A percentile compares a stretch with the other conserved stretches of the same genome.
phyloP scores from a whole-genome alignment of 1,284 basidiomycete genomes.

The Quambalaria eucalypti region DNA sequence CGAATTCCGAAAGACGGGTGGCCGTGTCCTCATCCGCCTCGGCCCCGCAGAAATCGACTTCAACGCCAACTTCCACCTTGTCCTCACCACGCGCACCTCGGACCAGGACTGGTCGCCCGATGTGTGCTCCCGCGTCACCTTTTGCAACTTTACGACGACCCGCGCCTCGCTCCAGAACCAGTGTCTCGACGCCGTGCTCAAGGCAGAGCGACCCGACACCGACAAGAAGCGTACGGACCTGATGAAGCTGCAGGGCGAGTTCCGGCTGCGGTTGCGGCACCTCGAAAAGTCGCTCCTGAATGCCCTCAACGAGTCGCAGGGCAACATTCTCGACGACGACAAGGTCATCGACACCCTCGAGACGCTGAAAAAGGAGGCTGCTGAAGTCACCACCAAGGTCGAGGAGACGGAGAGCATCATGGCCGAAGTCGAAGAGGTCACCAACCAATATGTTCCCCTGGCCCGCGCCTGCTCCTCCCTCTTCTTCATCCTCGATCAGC shows the following conservation, averaged over 20 bases:
- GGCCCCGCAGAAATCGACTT: constrained; percentile 99
- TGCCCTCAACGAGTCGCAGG: constrained; percentile 90
- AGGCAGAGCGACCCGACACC: constrained; percentile 91
- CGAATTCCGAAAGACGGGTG: constrained; percentile 77
- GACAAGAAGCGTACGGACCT: constrained; percentile 95
- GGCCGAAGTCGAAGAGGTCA: constrained; percentile 91
- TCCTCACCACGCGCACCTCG: constrained; percentile 92
- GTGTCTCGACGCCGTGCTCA: constrained; percentile 91
- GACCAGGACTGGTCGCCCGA: constrained; percentile 96
- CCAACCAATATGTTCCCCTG: constrained; percentile 83
- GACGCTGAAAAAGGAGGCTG: constrained; percentile 91
- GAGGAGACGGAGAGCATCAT: constrained; percentile 93
- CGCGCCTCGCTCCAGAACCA: constrained; percentile 95
- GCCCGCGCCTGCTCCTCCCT: constrained; percentile 93
- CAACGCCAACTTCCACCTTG: constrained; percentile 92
- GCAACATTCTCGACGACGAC: constrained; percentile 97
- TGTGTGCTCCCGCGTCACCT: constrained; percentile 95
- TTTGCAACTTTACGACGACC: constrained; percentile 99
- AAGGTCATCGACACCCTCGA: constrained; percentile 97
- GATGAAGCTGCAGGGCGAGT: constrained; percentile 97
- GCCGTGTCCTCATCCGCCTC: constrained; percentile 90
- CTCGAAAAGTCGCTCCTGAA: constrained; percentile 87
- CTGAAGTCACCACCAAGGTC: constrained; percentile 91
- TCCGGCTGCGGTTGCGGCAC: constrained; percentile 80
- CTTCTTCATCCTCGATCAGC: constrained; percentile 93